phyloP scores from a whole-genome alignment of 345 rosid genomes.

The Rubroshorea leprosula region DNA sequence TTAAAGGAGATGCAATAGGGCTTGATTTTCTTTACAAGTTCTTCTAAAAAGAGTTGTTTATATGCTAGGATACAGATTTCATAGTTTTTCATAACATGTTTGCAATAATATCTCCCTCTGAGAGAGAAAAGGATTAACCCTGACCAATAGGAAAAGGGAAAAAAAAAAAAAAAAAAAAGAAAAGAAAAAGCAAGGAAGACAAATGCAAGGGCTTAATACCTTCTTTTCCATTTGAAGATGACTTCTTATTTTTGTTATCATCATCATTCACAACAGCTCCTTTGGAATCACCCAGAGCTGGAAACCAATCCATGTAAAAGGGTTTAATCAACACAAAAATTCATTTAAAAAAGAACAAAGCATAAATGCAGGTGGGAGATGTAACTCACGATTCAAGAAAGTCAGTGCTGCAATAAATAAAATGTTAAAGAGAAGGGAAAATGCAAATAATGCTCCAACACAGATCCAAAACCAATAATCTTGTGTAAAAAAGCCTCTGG shows the following conservation, averaged over 20 bases:
- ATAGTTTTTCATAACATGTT: too few species aligned
- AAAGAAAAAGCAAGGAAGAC: too few species aligned
- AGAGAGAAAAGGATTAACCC: too few species aligned
- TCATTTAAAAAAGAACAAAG: not conserved
- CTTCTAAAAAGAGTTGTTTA: too few species aligned
- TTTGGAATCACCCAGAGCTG: conserved; percentile 65
- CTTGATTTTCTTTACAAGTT: too few species aligned
- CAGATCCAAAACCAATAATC: conserved; percentile 82
- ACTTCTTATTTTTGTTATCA: conserved; percentile 24
- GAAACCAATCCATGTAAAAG: conserved; percentile 11
- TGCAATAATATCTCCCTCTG: too few species aligned
- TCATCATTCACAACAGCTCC: conserved; percentile 40
- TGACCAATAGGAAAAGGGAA: too few species aligned
- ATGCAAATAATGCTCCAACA: conserved; percentile 65
- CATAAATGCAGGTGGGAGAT: not conserved
- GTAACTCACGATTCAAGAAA: conserved; percentile 68
- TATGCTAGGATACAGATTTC: too few species aligned
- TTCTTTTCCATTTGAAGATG: conserved; percentile 24
- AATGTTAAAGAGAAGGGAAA: conserved; percentile 67
- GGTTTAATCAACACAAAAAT: conserved; percentile 11
- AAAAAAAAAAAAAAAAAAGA: too few species aligned
- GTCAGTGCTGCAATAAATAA: conserved; percentile 63
- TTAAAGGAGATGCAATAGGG: too few species aligned
- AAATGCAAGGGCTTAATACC: conserved; percentile 27
- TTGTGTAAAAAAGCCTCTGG: conserved; percentile 63